phyloP scores from a whole-genome alignment of 2,329 filamentous ascomycete species.

The Talaromyces sp. region DNA sequence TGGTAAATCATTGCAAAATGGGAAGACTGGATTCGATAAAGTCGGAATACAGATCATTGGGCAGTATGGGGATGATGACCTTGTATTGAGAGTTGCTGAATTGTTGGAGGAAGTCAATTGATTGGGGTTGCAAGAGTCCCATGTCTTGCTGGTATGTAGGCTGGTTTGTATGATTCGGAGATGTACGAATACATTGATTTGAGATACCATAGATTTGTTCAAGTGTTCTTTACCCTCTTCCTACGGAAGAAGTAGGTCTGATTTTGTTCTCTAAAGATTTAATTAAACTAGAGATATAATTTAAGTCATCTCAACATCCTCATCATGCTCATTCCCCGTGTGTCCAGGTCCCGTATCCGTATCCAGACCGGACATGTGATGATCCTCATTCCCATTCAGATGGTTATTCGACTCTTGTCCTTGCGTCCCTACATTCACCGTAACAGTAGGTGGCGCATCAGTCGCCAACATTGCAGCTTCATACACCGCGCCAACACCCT shows the following conservation, averaged over 20 bases:
- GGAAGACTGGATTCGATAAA: constrained; percentile 17
- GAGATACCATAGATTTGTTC: constrained; percentile 5
- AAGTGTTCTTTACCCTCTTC: not conserved
- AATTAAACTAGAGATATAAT: too few relatives aligned
- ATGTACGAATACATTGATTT: constrained; percentile 4
- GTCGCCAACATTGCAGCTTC: constrained; percentile 4
- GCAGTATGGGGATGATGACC: constrained; percentile 44
- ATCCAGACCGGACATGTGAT: not conserved
- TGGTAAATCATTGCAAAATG: not conserved
- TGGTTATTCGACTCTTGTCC: not conserved
- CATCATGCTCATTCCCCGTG: not conserved
- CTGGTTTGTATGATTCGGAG: not conserved
- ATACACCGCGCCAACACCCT: constrained; percentile 11
- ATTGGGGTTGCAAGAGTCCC: not conserved
- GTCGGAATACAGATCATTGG: constrained; percentile 45
- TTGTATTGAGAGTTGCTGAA: constrained; percentile 37
- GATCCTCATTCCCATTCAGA: not conserved
- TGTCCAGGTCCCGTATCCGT: not conserved
- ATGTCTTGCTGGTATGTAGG: not conserved
- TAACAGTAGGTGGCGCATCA: constrained; percentile 6
- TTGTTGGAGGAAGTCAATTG: constrained; percentile 25
- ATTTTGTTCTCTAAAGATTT: not conserved
- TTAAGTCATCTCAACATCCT: constrained; percentile 13
- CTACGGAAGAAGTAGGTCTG: not conserved
- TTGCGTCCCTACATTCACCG: not conserved